phyloP scores from a whole-genome alignment of 495 filamentous ascomycete species.

The Cercophora samala region DNA sequence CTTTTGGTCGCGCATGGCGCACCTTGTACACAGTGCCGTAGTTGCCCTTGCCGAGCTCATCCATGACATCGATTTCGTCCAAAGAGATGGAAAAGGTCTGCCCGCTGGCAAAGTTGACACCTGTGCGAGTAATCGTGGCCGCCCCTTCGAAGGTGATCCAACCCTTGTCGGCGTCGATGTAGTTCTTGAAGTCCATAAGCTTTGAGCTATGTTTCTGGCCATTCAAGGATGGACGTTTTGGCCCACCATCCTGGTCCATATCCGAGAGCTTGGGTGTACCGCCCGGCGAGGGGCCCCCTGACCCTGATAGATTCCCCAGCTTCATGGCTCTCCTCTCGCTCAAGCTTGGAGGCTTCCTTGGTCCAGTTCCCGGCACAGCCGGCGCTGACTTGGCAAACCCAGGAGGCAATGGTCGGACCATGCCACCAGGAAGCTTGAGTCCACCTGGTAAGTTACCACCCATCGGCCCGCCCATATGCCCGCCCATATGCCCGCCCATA shows the following conservation, averaged over 20 bases:
- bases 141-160: conserved; percentile 92
- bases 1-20: conserved; percentile 72
- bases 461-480: conserved; percentile 10
- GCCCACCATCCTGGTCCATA: conserved; percentile 22
- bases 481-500: conserved; percentile 17
- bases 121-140: conserved; percentile 79
- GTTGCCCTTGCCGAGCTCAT: conserved; percentile 96
- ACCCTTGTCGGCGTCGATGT: conserved; percentile 86
- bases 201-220: conserved; percentile 54
- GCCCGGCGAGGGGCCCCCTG: conserved; percentile 27
- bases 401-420: conserved; percentile 41
- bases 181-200: conserved; percentile 88
- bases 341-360: conserved; percentile 32
- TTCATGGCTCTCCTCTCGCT: conserved; percentile 44
- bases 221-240: conserved; percentile 31
- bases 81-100: conserved; percentile 90
- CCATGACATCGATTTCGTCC: conserved; percentile 91
- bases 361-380: conserved; percentile 30
- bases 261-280: conserved; percentile 35
- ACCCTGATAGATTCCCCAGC: conserved; percentile 36
- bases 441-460: conserved; percentile 29
- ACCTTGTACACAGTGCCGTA: conserved; percentile 98
- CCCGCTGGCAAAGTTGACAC: conserved; percentile 87
- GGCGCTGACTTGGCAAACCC: conserved; percentile 50
- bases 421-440: conserved; percentile 40